A percentile compares a stretch with the other conserved stretches of the same genome.
These are phyloP conservation scores for Kodamaea plutei DNA, from an alignment of 1,139 yeast genomes.

Conservation along the genomic window DNA sequence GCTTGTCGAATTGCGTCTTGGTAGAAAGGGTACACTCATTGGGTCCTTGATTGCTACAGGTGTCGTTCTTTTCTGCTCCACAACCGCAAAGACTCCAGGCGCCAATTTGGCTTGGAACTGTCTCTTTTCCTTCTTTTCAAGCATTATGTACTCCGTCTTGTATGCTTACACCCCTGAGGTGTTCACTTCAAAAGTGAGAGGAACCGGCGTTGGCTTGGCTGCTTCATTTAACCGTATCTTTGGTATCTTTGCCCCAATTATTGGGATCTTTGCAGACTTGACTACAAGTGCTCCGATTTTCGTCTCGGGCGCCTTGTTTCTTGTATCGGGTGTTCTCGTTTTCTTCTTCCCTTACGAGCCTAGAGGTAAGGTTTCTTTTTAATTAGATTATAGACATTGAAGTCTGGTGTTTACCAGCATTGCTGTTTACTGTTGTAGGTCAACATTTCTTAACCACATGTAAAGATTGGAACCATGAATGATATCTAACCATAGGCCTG, in stretches of 20 bases:
- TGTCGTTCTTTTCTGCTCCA: constrained; percentile 35
- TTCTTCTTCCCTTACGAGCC: constrained; percentile 41
- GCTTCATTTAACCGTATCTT: constrained; percentile 39
- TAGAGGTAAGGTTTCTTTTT: constrained; percentile 16
- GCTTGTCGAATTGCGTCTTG: constrained; percentile 35
- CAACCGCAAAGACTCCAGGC: constrained; percentile 38
- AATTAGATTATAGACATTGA: constrained; percentile 1
- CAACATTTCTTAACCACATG: too few species aligned
- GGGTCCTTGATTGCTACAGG: constrained; percentile 36
- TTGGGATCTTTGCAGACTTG: constrained; percentile 41
- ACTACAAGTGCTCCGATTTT: constrained; percentile 41
- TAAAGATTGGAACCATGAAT: too few species aligned
- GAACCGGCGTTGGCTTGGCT: constrained; percentile 43
- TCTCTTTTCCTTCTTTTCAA: constrained; percentile 37
- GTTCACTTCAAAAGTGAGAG: constrained; percentile 37
- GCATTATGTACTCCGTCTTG: constrained; percentile 42
- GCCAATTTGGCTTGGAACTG: constrained; percentile 45
- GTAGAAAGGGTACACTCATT: constrained; percentile 38
- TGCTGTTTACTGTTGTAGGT: too few species aligned
- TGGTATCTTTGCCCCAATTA: constrained; percentile 44
- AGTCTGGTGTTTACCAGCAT: too few species aligned
- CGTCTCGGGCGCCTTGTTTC: constrained; percentile 40
- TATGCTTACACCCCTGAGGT: constrained; percentile 46
- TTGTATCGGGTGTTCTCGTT: constrained; percentile 32
- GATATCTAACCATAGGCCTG: too few species aligned